These are phyloP conservation scores for Penicillium italicum DNA, from an alignment of 2,329 filamentous ascomycete genomes.

Conservation along the genomic window DNA sequence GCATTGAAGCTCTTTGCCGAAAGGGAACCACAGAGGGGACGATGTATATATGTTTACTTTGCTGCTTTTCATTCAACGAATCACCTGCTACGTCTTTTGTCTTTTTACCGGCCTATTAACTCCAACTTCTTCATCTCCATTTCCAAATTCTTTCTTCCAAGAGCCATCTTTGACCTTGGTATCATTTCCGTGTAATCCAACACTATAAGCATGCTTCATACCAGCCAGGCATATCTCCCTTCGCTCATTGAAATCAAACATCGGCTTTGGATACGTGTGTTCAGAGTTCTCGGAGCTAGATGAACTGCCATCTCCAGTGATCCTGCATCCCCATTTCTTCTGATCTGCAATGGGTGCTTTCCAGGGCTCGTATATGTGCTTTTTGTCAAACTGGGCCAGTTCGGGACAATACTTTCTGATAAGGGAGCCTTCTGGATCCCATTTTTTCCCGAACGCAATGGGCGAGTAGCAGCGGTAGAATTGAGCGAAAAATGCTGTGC, in stretches of 20 bases:
- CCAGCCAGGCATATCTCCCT: background rate
- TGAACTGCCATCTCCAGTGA: background rate
- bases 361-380: background rate
- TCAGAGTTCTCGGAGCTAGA: background rate
- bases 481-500: background rate
- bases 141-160: slow-evolving; percentile 50
- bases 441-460: background rate
- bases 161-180: slow-evolving; percentile 49
- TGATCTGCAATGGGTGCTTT: background rate
- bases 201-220: background rate
- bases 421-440: background rate
- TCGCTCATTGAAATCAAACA: background rate
- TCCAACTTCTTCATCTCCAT: background rate
- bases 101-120: background rate
- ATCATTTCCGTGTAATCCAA: background rate
- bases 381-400: background rate
- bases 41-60: too few species aligned
- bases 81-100: background rate
- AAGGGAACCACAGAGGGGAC: background rate
- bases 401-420: background rate
- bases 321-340: background rate
- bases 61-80: background rate
- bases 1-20: background rate
- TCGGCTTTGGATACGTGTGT: background rate
- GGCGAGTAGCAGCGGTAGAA: background rate